phyloP scores from a whole-genome alignment of 2,329 filamentous ascomycete species.

The Aspergillus alliaceus region DNA sequence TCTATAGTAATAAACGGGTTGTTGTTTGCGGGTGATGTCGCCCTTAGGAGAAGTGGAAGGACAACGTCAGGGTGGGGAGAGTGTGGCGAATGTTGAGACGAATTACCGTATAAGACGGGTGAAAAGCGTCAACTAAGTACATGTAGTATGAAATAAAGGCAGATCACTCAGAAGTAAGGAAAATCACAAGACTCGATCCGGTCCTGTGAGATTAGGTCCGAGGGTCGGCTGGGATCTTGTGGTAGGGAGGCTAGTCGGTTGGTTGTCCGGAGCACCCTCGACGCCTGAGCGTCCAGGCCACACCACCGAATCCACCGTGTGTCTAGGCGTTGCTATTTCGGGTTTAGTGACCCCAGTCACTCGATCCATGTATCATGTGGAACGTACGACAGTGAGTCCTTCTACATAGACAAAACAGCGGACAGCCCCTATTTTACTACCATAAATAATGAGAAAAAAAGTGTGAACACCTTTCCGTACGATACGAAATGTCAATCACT shows the following conservation, averaged over 20 bases:
- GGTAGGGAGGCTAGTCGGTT: slow-evolving; percentile 11
- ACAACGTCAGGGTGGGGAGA: slow-evolving; percentile 18
- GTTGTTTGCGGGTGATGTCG: not conserved
- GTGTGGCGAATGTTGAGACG: slow-evolving; percentile 3
- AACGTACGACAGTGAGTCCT: not conserved
- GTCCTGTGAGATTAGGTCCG: slow-evolving; percentile 4
- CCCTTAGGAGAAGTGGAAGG: not conserved
- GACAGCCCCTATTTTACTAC: not conserved
- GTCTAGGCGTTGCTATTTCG: not conserved
- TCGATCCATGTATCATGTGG: not conserved
- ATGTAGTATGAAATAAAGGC: not conserved
- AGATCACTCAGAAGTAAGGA: not conserved
- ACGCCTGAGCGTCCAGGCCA: slow-evolving; percentile 19
- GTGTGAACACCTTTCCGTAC: too few relatives aligned
- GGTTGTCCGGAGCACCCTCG: slow-evolving; percentile 9
- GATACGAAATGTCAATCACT: too few relatives aligned
- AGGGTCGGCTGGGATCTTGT: slow-evolving; percentile 14
- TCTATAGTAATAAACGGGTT: not conserved
- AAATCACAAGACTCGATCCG: slow-evolving; percentile 12
- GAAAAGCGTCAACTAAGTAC: not conserved
- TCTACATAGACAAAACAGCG: not conserved
- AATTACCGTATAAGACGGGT: not conserved
- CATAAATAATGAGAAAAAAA: not conserved
- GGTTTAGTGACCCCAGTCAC: slow-evolving; percentile 5
- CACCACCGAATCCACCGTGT: not conserved